A percentile compares a stretch with the other conserved stretches of the same genome.
phyloP scores from a whole-genome alignment of 2,329 filamentous ascomycete genomes.

The Zasmidium cellare region DNA sequence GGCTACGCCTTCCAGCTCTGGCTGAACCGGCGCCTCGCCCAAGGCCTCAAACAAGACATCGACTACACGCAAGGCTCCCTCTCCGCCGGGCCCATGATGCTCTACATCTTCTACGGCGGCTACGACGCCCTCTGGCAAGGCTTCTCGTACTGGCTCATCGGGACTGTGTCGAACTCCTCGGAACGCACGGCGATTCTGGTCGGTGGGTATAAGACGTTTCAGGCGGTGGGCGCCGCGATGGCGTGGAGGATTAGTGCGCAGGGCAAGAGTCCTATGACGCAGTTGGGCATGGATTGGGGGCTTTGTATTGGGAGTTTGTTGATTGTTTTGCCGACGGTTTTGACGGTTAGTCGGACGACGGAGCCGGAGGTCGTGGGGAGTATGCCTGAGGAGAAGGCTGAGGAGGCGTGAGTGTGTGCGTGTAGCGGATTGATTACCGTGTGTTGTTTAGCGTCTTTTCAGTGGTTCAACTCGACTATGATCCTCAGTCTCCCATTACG shows the following conservation, averaged over 20 bases:
- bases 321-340: not conserved
- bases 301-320: not conserved
- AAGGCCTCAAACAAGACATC: not conserved
- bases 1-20: not conserved
- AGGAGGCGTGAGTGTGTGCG: not conserved
- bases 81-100: not conserved
- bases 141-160: not conserved
- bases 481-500: no score
- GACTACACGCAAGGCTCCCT: not conserved
- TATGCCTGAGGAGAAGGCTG: not conserved
- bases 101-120: not conserved
- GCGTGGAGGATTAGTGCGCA: not conserved
- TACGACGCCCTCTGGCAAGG: constrained; percentile 1
- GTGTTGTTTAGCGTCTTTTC: no score
- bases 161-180: not conserved
- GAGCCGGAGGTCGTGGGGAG: not conserved
- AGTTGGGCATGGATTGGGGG: not conserved
- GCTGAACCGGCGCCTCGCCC: not conserved
- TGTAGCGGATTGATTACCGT: no score
- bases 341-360: not conserved
- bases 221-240: not conserved
- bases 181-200: not conserved
- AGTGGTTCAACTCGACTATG: no score
- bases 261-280: not conserved
- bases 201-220: not conserved